Conservation (phyloP, 2,329 filamentous ascomycete species). For the Aspergillus spinulosporus region DNA sequence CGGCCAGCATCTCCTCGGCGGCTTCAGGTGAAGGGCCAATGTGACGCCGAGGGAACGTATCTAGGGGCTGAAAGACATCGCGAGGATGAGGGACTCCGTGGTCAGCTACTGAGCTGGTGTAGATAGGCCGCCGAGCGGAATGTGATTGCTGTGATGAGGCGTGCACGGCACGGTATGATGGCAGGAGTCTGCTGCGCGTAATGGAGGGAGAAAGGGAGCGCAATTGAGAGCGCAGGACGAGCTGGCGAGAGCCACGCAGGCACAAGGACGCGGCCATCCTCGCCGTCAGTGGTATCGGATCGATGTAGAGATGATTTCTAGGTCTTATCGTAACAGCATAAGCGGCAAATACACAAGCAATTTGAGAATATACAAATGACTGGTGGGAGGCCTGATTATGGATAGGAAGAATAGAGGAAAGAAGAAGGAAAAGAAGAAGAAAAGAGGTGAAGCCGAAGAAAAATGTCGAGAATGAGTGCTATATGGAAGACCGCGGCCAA, state of each 20-base stretch:
- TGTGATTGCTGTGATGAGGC: conserved; percentile 28
- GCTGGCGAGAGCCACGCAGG: conserved; percentile 38
- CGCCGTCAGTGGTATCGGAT: not conserved
- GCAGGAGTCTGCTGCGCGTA: conserved; percentile 30
- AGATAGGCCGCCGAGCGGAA: conserved; percentile 55
- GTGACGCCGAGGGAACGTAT: conserved; percentile 75
- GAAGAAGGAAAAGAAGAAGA: not conserved
- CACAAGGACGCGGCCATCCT: conserved; percentile 38
- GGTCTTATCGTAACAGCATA: conserved; percentile 5
- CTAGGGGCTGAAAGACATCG: conserved; percentile 49
- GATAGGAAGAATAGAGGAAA: not conserved
- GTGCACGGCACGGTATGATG: conserved; percentile 33
- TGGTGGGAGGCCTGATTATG: not conserved
- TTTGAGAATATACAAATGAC: not conserved
- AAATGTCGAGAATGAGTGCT: conserved; percentile 7
- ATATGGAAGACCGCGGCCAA: conserved; percentile 23
- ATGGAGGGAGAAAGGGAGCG: conserved; percentile 27
- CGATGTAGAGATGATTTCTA: conserved; percentile 2
- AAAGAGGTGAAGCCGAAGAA: conserved; percentile 11
- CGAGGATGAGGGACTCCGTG: conserved; percentile 58
- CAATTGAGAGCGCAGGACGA: conserved; percentile 35
- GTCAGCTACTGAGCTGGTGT: conserved; percentile 88
- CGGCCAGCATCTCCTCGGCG: conserved; percentile 74
- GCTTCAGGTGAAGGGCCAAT: conserved; percentile 77
- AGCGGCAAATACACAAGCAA: conserved; percentile 7